Evolutionary conservation across 768 basidiomycete species (phyloP), one percentile per base, ranked within the genome.

Genomic region (Suillus paluster): DNA sequence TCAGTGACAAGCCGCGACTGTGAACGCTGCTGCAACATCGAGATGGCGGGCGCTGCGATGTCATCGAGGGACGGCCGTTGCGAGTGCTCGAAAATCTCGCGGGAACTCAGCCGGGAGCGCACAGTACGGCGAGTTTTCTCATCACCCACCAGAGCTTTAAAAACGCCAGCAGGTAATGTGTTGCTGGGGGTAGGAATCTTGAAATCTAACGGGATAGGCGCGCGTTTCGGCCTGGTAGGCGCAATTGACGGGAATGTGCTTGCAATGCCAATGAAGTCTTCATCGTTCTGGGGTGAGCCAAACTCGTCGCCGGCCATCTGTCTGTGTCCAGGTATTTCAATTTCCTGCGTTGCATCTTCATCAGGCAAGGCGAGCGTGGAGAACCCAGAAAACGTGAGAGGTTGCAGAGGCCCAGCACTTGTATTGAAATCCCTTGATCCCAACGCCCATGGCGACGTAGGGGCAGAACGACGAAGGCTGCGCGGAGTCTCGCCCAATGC

Each of bases 131-230:
- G 84, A 2, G 88, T 87, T 48, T 88, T 82, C 64, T 90, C 90
- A 49, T 93, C 91, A 21, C 69, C 70, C 30, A 83, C 86, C 55
- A 92, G 80, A 12, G 91, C 90, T 77, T 94, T 94, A 83, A 95
- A 95, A 60, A 94, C 70, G 2, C 91, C 91, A 38, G 93, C 93
- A 21, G 93, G 93, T 10, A 94, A 88, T 7, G 90, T 94, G 67
- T 91, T 92, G 38, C 79, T 86, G 17, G 83, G 83, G 14, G 81
- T 73, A 19, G 86, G 81, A 61, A 86, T 86, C 69, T 80, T 86
- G 79, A 93, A 95, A 72, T 94, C 91, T n/a, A 85, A 71, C 17
- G 91, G 91, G 61, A 92, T 87, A 11, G 91, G 92, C 7, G 91
- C 85, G 48, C 90, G 88, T 71, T 86, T 90, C 39, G 80, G 68